Evolutionary conservation across 345 rosid genomes (phyloP).

Genomic region (Sapria himalayana): DNA sequence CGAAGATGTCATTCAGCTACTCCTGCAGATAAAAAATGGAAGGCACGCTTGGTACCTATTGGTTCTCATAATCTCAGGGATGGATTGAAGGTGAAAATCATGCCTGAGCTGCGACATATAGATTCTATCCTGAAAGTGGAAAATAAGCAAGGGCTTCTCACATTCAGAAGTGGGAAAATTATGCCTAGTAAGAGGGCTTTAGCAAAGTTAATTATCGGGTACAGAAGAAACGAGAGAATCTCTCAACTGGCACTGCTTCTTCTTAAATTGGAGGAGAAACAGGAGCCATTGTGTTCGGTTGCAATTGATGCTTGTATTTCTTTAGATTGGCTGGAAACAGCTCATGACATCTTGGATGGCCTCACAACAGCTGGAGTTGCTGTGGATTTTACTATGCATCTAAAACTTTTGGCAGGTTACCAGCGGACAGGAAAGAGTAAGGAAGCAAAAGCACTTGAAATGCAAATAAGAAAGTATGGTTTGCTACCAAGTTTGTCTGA

Average conservation of each 20-base stretch:
- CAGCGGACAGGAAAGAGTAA: constrained; percentile 24
- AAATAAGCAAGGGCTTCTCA: constrained; percentile 19
- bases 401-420: constrained; percentile 33
- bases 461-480: constrained; percentile 35
- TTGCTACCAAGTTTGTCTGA: constrained; percentile 14
- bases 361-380: constrained; percentile 29
- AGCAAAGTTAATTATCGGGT: constrained; percentile 41
- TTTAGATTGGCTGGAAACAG: constrained; percentile 56
- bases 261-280: constrained; percentile 16
- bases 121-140: constrained; percentile 22
- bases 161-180: constrained; percentile 29
- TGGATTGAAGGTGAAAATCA: constrained; percentile 38
- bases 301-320: constrained; percentile 40
- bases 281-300: constrained; percentile 20
- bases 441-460: constrained; percentile 40
- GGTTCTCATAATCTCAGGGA: constrained; percentile 44
- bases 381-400: constrained; percentile 17
- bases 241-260: constrained; percentile 37
- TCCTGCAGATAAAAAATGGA: constrained; percentile 11
- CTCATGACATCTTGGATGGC: constrained; percentile 82
- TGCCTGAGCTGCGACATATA: constrained; percentile 31
- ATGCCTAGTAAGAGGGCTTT: constrained; percentile 27
- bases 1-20: constrained; percentile 12
- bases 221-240: constrained; percentile 27
- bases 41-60: constrained; percentile 33